Base-by-base conservation (phyloP, 306 rosid species). In the Lathyrus aphaca region DNA sequence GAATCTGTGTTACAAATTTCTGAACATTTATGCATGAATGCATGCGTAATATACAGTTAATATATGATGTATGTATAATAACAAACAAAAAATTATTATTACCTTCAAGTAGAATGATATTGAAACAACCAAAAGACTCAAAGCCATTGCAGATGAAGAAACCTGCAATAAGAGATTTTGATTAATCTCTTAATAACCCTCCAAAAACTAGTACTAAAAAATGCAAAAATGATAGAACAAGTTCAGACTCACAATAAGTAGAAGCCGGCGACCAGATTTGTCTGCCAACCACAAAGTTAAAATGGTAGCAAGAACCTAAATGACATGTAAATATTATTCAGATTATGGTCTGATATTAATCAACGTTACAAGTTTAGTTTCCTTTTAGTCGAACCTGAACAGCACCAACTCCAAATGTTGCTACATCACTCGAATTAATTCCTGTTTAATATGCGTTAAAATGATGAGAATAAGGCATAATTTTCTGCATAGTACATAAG, bases 321-420 rank as follows among this genome's bases (percentile, higher is more conserved):
- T 68, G 35, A 72, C 80, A 85, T 67, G 32, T 68, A 75, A 45
- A 60, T 42, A 60, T 38, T 73, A 30, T 81, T 82, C 73, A 74
- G 68, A 13, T 72, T 42, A 74, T 60, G 64, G 71, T 53, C 49
- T 63, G 72, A 76, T 62, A 80, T 71, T 50, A 64, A 9, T 66
- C 35, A 37, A 62, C 32, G 29, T 56, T 71, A 86, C 67, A 76
- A 81, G 88, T 74, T 68, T 45, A 80, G 88, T 73, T 66, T 48
- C 19, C 29, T 69, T 66, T 66, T 39, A 74, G 66, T 68, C 69
- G 62, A 85, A 94, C 97, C 99, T 91, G 99, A 80, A 91, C 68
- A 68, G 87, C 96, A 55, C 99, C 99, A 75, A 94, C 82, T 78
- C 95, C 97, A 70, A 74, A 64, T 66, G 99, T 94, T 14, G 97